These are phyloP conservation scores for Lipomyces spencermartinsiae DNA, from an alignment of 805 yeast genomes.

Conservation along the genomic window DNA sequence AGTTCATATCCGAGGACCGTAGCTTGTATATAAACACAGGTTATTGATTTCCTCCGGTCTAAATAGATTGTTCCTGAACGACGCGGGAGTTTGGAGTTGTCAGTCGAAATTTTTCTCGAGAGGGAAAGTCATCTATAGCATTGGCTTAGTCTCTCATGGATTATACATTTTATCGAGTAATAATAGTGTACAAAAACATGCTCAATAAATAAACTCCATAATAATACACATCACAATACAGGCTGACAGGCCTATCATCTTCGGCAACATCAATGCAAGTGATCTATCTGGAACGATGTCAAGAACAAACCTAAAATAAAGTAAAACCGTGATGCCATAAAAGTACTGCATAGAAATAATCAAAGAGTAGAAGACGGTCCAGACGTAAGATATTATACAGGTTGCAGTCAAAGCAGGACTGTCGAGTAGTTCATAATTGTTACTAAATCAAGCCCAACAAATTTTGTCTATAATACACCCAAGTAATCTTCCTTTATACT, in stretches of 20 bases:
- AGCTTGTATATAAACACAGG: too few relatives aligned
- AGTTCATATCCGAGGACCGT: too few relatives aligned
- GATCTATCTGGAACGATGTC: background rate
- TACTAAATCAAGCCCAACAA: background rate
- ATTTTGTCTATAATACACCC: slow-evolving; percentile 66
- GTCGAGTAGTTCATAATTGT: background rate
- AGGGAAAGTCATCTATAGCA: too few relatives aligned
- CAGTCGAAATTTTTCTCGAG: too few relatives aligned
- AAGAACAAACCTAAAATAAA: background rate
- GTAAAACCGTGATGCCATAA: background rate
- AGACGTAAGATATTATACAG: background rate
- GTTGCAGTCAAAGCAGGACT: background rate
- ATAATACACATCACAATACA: background rate
- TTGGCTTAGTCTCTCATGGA: too few relatives aligned
- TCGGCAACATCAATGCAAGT: background rate
- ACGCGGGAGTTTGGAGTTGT: too few relatives aligned
- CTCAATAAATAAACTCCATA: background rate
- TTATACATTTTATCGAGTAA: background rate
- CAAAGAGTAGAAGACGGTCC: slow-evolving; percentile 6
- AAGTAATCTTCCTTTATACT: slow-evolving; percentile 96
- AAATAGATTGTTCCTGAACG: too few relatives aligned
- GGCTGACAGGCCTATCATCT: background rate
- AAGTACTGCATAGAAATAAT: background rate
- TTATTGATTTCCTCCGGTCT: too few relatives aligned
- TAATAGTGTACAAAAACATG: background rate